Evolutionary conservation across 257 asterid species (phyloP), one percentile per base, ranked within the genome.

Genomic region (Jacaranda mimosifolia): DNA sequence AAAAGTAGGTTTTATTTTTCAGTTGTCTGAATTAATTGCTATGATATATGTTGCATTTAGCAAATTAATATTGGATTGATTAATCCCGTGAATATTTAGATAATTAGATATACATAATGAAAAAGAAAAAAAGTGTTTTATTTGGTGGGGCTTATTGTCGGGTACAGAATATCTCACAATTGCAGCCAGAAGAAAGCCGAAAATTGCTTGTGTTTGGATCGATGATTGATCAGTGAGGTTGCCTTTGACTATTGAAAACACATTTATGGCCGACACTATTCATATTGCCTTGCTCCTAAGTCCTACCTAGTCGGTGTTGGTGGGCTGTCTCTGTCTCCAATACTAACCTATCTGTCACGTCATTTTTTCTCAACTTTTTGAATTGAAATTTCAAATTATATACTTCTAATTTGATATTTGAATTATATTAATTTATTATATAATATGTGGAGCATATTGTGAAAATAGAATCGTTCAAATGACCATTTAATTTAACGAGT

Each of bases 251-350:
- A 72, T 79, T 35, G 55, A 74, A 19, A 68, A 53, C 60, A 59
- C 65, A 35, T 63, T 62, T 73, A 63, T 75, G 84, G 89, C 91
- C 89, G 91, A 82, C 91, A 87, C 56, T 14, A 43, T 40, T 56
- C 55, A 53, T 57, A 78, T 17, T 8, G 14, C 11, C 26, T 36
- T 53, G 9, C 48, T 70, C 6, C n/a, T n/a, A n/a, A n/a, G n/a
- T 11, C 13, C 18, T 52, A 6, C 77, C 62, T 70, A 45, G 32
- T 45, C 38, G 38, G 64, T n/a, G 19, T 81, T 70, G 77, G 72
- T 70, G 46, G 57, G 70, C 68, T 79, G 14, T 72, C 68, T 58
- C 11, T 62, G 17, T 80, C 64, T 77, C 40, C 55, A n/a, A 15
- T 48, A 15, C 55, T 14, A 18, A 11, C 7, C 45, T 38, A 0